Base-by-base conservation (phyloP, 768 basidiomycete genomes). In the Russula sp. region DNA sequence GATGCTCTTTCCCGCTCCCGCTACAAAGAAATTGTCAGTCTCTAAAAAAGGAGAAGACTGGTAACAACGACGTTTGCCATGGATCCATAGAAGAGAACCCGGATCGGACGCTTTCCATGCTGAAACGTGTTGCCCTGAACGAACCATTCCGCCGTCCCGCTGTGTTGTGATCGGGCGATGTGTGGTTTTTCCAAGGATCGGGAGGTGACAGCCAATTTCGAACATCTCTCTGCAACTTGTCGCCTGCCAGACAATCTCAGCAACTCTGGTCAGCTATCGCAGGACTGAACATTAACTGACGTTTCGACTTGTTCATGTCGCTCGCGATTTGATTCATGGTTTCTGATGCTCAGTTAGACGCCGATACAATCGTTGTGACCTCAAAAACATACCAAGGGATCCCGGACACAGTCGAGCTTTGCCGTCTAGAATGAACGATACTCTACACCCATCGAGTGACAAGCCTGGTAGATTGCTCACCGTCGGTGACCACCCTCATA, bases 351-450 rank as follows among this genome's bases (percentile, higher is more conserved):
- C 28, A 20, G 18, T 51, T 8, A 51, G 50, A 28, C 50, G 4
- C 8, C 0, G 14, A 20, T 1, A 4, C 8, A 0, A 2, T 16
- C 8, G 13, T 30, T 18, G 7, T 2, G 9, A 16, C 8, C 1
- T 4, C 5, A 9, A 28, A 30, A 51, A 51, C 50, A 20, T 4
- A 51, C 50, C 18, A 3, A 51, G 50, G 16, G 26, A 18, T 26
- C 18, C 6, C 2, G 28, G 6, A 51, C 7, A 30, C 16, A 5
- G 26, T 51, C 50, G 8, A 30, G 28, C 24, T 24, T 49, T 26
- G 24, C 49, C 49, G 7, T 26, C 49, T 49, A 26, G 13, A 49
- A n/a, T n/a, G 50, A 51, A 28, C 8, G 5, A 26, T 13, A 11
- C 16, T 51, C 50, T 30, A 28, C 50, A 28, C 26, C 28, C 16